Conservation (phyloP, 176 grass and related monocot species). For the Puccinellia tenuiflora region DNA sequence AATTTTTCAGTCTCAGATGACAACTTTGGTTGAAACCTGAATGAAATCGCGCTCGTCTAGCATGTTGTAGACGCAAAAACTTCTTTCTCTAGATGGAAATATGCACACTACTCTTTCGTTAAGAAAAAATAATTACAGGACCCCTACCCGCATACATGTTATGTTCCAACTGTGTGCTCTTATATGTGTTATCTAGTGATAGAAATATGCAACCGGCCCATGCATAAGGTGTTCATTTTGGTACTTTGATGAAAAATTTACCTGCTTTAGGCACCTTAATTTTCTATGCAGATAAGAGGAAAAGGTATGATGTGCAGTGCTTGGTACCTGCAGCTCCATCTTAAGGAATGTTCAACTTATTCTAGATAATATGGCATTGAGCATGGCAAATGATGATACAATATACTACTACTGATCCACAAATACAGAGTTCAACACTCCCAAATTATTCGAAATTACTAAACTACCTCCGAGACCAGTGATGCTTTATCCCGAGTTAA, state of each 20-base stretch:
- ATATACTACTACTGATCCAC: not conserved
- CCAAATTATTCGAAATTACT: not conserved
- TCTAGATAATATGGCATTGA: not conserved
- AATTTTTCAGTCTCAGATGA: not conserved
- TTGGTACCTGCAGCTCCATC: not conserved
- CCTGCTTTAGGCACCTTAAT: not conserved
- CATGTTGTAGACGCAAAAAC: not conserved
- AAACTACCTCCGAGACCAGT: not conserved
- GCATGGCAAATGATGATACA: not conserved
- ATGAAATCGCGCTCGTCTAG: not conserved
- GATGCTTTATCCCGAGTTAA: constrained; percentile 12
- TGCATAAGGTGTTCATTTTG: not conserved
- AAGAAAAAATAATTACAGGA: not conserved
- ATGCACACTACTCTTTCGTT: not conserved
- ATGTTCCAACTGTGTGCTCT: not conserved
- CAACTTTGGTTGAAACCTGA: not conserved
- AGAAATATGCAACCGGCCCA: not conserved
- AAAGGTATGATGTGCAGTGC: not conserved
- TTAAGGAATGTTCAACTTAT: not conserved
- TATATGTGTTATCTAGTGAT: not conserved
- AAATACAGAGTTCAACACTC: not conserved
- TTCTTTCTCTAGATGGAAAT: not conserved
- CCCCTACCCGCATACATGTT: not conserved
- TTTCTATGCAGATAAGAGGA: not conserved
- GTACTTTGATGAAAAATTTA: not conserved